A percentile compares a stretch with the other conserved stretches of the same genome.
These are phyloP conservation scores for Fusarium sp. DNA, from an alignment of 2,329 filamentous ascomycete species.

Conservation along the genomic window DNA sequence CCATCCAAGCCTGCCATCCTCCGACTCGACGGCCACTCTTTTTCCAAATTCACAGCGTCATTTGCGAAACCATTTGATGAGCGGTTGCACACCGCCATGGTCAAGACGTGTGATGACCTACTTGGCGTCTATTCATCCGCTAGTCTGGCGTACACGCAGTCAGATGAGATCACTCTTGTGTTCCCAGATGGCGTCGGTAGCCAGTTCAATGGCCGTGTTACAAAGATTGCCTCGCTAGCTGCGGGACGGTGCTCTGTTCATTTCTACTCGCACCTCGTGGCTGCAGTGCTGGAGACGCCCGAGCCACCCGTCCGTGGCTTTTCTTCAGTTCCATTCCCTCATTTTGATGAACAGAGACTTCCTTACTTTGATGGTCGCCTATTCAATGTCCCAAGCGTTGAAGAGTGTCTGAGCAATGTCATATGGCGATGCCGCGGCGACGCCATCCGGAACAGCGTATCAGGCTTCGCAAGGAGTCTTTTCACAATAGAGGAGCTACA, in stretches of 20 bases:
- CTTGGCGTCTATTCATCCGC: constrained; percentile 16
- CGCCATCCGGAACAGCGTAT: constrained; percentile 28
- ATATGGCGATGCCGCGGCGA: constrained; percentile 30
- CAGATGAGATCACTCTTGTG: constrained; percentile 31
- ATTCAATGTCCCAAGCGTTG: constrained; percentile 26
- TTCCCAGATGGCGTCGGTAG: constrained; percentile 31
- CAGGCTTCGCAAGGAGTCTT: constrained; percentile 27
- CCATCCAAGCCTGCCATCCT: constrained; percentile 23
- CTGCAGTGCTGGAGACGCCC: constrained; percentile 14
- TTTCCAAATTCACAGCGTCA: constrained; percentile 29
- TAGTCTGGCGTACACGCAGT: constrained; percentile 29
- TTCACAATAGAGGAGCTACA: constrained; percentile 24
- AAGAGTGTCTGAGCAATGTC: constrained; percentile 26
- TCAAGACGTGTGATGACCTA: constrained; percentile 29
- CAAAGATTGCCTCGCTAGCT: constrained; percentile 27
- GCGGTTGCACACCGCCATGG: constrained; percentile 27
- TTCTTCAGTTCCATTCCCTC: constrained; percentile 14
- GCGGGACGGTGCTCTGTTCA: constrained; percentile 28
- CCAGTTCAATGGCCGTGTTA: constrained; percentile 24
- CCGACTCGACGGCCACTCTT: constrained; percentile 30
- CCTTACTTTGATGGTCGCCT: constrained; percentile 21
- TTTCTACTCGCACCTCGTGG: constrained; percentile 27
- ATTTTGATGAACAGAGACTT: neutral
- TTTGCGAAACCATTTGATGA: constrained; percentile 30
- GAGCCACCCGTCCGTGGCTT: constrained; percentile 16